phyloP scores from a whole-genome alignment of 1,139 yeast genomes.

The Komagataea norvegica region DNA sequence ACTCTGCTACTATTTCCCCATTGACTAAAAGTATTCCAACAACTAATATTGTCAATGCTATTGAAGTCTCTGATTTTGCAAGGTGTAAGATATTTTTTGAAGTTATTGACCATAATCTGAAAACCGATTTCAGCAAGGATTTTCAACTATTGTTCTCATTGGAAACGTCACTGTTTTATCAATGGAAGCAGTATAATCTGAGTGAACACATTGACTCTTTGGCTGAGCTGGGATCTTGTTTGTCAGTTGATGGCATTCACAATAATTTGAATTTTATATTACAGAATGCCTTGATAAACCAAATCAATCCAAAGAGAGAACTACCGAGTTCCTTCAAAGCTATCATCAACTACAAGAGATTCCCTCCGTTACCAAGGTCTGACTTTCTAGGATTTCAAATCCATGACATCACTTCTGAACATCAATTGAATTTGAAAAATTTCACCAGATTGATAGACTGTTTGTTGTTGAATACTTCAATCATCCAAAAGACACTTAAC shows the following conservation, averaged over 20 bases:
- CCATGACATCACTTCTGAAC: constrained; percentile 4
- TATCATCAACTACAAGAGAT: constrained; percentile 13
- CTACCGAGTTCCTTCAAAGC: constrained; percentile 12
- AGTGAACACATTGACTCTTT: constrained; percentile 12
- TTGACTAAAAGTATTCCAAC: constrained; percentile 8
- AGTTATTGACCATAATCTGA: constrained; percentile 23
- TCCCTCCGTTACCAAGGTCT: constrained; percentile 26
- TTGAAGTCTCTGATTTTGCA: constrained; percentile 16
- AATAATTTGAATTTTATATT: constrained; percentile 17
- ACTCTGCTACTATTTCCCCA: background rate
- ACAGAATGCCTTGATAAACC: constrained; percentile 12
- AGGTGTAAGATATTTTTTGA: constrained; percentile 24
- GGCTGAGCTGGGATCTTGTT: constrained; percentile 24
- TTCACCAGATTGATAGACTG: constrained; percentile 13
- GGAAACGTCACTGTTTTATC: constrained; percentile 13
- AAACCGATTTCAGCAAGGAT: constrained; percentile 16
- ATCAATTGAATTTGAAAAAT: constrained; percentile 17
- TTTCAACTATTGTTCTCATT: constrained; percentile 15
- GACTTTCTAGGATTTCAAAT: constrained; percentile 18
- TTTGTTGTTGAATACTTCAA: constrained; percentile 10
- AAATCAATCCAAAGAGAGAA: constrained; percentile 13
- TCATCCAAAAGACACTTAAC: constrained; percentile 11
- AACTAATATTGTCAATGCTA: constrained; percentile 12
- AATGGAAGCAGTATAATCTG: constrained; percentile 16
- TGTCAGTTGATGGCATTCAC: constrained; percentile 25